phyloP scores from a whole-genome alignment of 2,329 filamentous ascomycete species.

The Gyromitra esculenta region DNA sequence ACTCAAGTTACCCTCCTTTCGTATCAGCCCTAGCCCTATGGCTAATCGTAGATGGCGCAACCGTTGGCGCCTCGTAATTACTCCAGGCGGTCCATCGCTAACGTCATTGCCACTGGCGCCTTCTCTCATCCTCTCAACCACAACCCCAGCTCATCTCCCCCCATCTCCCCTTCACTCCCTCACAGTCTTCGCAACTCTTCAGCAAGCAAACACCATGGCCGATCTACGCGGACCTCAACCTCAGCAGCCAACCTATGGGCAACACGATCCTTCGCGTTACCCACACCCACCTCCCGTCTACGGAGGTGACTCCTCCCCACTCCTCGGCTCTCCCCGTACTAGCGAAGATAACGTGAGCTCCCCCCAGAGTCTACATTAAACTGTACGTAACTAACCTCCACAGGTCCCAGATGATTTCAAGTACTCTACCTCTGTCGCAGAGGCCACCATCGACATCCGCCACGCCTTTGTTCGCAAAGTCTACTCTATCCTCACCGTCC shows the following conservation, averaged over 20 bases:
- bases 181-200: neutral
- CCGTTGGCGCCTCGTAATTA: neutral
- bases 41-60: neutral
- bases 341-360: slow-evolving; percentile 52
- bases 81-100: slow-evolving; percentile 28
- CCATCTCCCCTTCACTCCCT: neutral
- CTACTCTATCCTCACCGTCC: slow-evolving; percentile 95
- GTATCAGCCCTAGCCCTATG: neutral
- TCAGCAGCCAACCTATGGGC: slow-evolving; percentile 43
- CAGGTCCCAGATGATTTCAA: slow-evolving; percentile 56
- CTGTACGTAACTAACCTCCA: slow-evolving; percentile 11
- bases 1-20: neutral
- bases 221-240: slow-evolving; percentile 21
- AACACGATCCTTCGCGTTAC: slow-evolving; percentile 43
- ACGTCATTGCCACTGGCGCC: slow-evolving; percentile 23
- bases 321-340: slow-evolving; percentile 49
- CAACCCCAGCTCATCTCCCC: slow-evolving; percentile 5
- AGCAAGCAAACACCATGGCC: slow-evolving; percentile 21
- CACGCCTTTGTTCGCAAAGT: slow-evolving; percentile 98
- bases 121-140: slow-evolving; percentile 6
- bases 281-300: slow-evolving; percentile 53
- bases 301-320: slow-evolving; percentile 46
- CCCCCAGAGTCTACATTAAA: neutral
- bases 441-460: slow-evolving; percentile 92
- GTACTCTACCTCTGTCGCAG: slow-evolving; percentile 90